Evolutionary conservation across 768 basidiomycete species (phyloP).

Genomic region (Panellus pusillus): DNA sequence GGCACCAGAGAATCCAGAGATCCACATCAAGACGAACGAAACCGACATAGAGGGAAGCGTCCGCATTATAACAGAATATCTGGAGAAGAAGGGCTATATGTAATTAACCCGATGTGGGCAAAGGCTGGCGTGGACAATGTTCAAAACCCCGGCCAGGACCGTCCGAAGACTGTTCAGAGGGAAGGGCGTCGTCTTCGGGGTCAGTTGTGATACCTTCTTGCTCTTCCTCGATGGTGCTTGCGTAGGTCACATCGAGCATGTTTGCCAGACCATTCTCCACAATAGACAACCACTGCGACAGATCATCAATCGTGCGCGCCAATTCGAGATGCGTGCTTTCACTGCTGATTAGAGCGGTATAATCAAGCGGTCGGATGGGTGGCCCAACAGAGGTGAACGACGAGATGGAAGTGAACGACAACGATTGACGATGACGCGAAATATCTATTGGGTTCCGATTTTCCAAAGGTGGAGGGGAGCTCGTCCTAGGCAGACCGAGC

Average conservation of each 20-base stretch:
- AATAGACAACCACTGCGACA: conserved; percentile 72
- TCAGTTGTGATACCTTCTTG: conserved; percentile 39
- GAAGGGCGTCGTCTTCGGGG: conserved; percentile 16
- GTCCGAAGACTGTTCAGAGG: conserved; percentile 15
- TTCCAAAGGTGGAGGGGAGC: conserved; percentile 32
- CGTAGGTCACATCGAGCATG: conserved; percentile 57
- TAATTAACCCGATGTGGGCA: conserved; percentile 8
- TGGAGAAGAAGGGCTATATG: conserved; percentile 57
- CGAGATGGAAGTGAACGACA: conserved; percentile 35
- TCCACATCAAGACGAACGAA: conserved; percentile 89
- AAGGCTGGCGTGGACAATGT: conserved; percentile 10
- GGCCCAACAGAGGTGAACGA: conserved; percentile 37
- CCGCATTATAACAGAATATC: conserved; percentile 75
- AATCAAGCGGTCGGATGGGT: conserved; percentile 66
- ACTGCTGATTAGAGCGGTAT: conserved; percentile 50
- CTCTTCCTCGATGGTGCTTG: conserved; percentile 65
- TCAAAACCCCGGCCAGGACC: conserved; percentile 11
- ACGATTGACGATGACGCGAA: conserved; percentile 29
- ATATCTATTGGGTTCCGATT: conserved; percentile 20
- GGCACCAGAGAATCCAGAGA: conserved; percentile 78
- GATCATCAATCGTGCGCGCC: conserved; percentile 68
- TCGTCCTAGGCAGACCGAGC: conserved; percentile 36
- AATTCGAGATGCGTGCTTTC: conserved; percentile 70
- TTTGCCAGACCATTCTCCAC: conserved; percentile 71
- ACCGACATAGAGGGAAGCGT: conserved; percentile 78